Evolutionary conservation across 108 stramenopile genomes (phyloP), one percentile per base, ranked within the genome.

Genomic region (Chaetoceros muelleri): DNA sequence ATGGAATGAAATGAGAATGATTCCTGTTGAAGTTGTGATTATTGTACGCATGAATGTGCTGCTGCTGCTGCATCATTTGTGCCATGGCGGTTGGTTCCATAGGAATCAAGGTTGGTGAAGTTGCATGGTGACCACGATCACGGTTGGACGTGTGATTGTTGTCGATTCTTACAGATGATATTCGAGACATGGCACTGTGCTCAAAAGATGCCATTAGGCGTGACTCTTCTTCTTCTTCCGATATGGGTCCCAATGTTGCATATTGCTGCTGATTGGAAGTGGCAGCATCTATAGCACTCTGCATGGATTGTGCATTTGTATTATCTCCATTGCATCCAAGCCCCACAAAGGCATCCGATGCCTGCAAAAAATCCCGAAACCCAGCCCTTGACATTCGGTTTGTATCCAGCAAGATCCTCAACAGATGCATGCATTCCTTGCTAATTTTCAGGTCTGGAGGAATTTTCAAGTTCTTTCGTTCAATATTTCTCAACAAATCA

Each of bases 401-500:
- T 48, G 88, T 69, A 65, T 86, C 80, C 16, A 94, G 76, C 22
- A 90, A 69, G 10, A 85, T 46, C 20, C 82, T 76, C 22, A 94
- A 70, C 23, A 94, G 55, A 23, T 75, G 73, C 29, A 94, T 82
- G 62, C 84, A 94, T 44, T 87, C 81, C 30, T 78, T 75, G 44
- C 75, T 80, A 18, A 94, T 82, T 3, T 78, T 58, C n/a, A 94
- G 86, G 61, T 84, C 81, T 3, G 78, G 62, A 0, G 93, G 93
- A 24, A 94, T 63, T 20, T 87, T 72, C 20, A 94, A 84, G 3
- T 88, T 82, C 58, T 88, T 86, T 23, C 71, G 62, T 54, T 90
- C 78, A 44, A 94, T 94, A 65, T 94, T 94, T 55, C 82, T 66
- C 28, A 94, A 57, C 26, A 94, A 61, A 60, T 94, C 93, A 70